Evolutionary conservation across 352 stramenopile species (phyloP), one percentile per base, ranked within the genome.

Genomic region (Salisapilia sapeloensis): DNA sequence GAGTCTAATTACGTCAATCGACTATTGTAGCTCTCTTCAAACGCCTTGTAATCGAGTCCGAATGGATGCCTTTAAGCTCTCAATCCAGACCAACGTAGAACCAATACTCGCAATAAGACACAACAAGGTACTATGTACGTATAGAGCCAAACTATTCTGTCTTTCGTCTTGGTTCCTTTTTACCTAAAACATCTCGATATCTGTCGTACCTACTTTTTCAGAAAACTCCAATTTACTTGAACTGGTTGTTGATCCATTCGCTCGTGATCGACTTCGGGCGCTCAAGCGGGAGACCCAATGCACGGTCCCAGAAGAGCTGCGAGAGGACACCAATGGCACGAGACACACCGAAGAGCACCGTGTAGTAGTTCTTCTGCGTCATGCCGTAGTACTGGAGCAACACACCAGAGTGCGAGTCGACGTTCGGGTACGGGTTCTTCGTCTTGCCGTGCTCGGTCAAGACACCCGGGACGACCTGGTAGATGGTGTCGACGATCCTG

Each of bases 321-420:
- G 84, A 97, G 40, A 99, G 77, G 50, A 94, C 94, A 64, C 95
- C 94, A 27, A 99, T 96, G 17, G 90, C 93, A 40, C 95, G 83
- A 44, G 86, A 98, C 3, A 99, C 94, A 54, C 94, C 95, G 56
- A 99, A 99, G 46, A 99, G 83, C 26, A 99, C 95, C 23, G 94
- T 99, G 89, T 99, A 99, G 70, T 98, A 99, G 64, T 97, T 93
- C 76, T 97, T 96, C 75, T 99, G 85, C 34, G 90, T 98, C 60
- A 99, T 84, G 48, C 91, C 92, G 71, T 99, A 99, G 74, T 98
- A 93, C 82, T 96, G 96, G 19, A 99, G 74, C 47, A 99, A 72
- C 50, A 98, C 93, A 44, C 95, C 95, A 14, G 66, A 95, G 77
- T 99, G 95, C 35, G 82, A 96, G 74, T 99, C 94, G 35, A 99